A percentile compares a stretch with the other conserved stretches of the same genome.
Conservation (phyloP, 345 rosid genomes). For the Hypericum perforatum region DNA sequence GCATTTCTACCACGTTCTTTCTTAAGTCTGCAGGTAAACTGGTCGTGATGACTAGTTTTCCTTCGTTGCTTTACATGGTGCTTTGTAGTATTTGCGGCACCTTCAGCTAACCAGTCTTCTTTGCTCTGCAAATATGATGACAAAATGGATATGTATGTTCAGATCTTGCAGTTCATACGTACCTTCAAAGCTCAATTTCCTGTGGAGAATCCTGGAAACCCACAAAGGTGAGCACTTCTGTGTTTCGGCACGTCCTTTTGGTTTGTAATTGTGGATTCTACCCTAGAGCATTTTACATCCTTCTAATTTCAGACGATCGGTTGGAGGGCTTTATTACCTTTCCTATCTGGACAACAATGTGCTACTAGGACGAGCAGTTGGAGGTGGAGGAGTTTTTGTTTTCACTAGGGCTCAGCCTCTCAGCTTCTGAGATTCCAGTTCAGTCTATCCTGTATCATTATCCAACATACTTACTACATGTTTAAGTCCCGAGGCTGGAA, state of each 20-base stretch:
- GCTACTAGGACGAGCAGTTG: conserved; percentile 86
- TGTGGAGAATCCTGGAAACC: conserved; percentile 37
- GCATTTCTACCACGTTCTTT: conserved; percentile 76
- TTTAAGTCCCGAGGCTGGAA: too few species aligned
- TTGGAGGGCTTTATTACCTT: conserved; percentile 83
- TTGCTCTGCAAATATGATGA: not conserved
- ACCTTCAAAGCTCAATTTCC: conserved; percentile 67
- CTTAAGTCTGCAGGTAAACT: conserved; percentile 59
- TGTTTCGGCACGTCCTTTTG: not conserved
- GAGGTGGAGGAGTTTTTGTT: conserved; percentile 90
- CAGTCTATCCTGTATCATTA: too few species aligned
- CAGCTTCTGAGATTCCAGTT: conserved; percentile 23
- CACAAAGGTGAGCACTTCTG: conserved; percentile 40
- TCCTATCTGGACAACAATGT: conserved; percentile 67
- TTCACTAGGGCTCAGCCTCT: conserved; percentile 79
- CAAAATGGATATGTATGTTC: conserved; percentile 12
- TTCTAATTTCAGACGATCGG: conserved; percentile 38
- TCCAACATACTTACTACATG: too few species aligned
- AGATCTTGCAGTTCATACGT: conserved; percentile 82
- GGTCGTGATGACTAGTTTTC: not conserved
- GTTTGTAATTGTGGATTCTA: not conserved
- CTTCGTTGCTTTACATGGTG: conserved; percentile 2
- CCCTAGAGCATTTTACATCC: conserved; percentile 11
- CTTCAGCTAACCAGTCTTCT: not conserved
- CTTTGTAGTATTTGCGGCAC: not conserved